Percentiles rank a stretch among this genome's conserved stretches.
phyloP scores from a whole-genome alignment of 768 basidiomycete genomes.

The Russula sp. region DNA sequence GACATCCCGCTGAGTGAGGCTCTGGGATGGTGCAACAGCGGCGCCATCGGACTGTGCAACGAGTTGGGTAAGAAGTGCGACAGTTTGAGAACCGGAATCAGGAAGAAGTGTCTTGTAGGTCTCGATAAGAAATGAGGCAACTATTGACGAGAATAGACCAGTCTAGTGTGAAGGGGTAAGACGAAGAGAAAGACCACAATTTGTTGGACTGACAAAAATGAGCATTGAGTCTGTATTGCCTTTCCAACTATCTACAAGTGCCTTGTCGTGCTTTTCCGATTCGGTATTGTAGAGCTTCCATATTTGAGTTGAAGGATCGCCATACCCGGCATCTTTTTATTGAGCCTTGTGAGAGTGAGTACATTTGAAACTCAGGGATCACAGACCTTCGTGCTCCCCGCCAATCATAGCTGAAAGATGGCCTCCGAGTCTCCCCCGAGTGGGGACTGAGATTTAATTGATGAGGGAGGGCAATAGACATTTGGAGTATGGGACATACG shows the following conservation, averaged over 20 bases:
- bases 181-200: not conserved
- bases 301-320: not conserved
- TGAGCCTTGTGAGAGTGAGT: not conserved
- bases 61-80: no score
- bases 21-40: no score
- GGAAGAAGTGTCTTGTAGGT: conserved; percentile 15
- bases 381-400: not conserved
- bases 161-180: not conserved
- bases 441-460: not conserved
- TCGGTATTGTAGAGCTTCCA: conserved; percentile 17
- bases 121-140: conserved; percentile 20
- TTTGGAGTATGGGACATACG: not conserved
- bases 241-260: conserved; percentile 13
- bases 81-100: no score
- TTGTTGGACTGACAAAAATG: conserved; percentile 12
- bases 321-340: not conserved
- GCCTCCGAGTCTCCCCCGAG: no score
- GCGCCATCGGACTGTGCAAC: no score
- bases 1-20: not conserved
- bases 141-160: conserved; percentile 15
- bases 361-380: not conserved
- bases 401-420: not conserved
- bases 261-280: conserved; percentile 16
- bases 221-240: conserved; percentile 18
- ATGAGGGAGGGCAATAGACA: not conserved